Percentiles rank a stretch among this genome's conserved stretches.
These are phyloP conservation scores for Nidula niveotomentosa DNA, from an alignment of 1,284 basidiomycete species.

Conservation along the genomic window DNA sequence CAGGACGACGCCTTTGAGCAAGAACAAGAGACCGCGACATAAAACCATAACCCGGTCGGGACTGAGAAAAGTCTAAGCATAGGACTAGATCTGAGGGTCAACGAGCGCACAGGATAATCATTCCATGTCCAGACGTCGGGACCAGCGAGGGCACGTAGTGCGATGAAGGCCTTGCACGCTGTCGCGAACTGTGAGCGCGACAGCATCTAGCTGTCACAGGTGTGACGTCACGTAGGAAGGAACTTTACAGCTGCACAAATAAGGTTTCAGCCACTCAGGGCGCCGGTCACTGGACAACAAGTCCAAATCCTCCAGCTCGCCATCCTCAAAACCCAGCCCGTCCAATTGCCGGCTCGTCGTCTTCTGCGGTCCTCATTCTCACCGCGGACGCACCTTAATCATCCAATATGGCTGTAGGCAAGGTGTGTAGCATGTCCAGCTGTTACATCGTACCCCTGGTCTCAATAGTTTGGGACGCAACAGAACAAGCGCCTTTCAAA, in stretches of 20 bases:
- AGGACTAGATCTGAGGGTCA: no score
- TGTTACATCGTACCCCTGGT: not conserved
- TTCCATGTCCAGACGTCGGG: conserved; percentile 53
- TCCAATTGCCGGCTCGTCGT: conserved; percentile 48
- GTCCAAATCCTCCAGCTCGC: conserved; percentile 24
- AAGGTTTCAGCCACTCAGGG: conserved; percentile 44
- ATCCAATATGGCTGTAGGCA: conserved; percentile 87
- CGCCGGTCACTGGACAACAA: conserved; percentile 31
- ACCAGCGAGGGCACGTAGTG: conserved; percentile 21
- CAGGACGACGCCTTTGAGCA: conserved; percentile 1
- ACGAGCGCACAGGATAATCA: conserved; percentile 41
- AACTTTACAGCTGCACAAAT: conserved; percentile 48
- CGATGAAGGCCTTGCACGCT: conserved; percentile 57
- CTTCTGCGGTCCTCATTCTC: conserved; percentile 38
- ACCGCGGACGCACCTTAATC: conserved; percentile 38
- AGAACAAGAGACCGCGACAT: conserved; percentile 28
- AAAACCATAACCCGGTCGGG: conserved; percentile 21
- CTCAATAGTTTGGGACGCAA: not conserved
- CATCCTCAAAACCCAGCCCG: conserved; percentile 44
- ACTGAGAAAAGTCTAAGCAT: conserved; percentile 3
- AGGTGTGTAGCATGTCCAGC: conserved; percentile 46
- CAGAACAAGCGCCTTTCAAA: conserved; percentile 99
- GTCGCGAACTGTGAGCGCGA: conserved; percentile 61
- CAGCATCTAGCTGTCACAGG: conserved; percentile 31
- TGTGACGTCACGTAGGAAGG: conserved; percentile 18